Percentiles rank a stretch among this genome's conserved stretches.
These are phyloP conservation scores for Gracilaria domingensis DNA, from an alignment of 23 red algal species.

Conservation along the genomic window DNA sequence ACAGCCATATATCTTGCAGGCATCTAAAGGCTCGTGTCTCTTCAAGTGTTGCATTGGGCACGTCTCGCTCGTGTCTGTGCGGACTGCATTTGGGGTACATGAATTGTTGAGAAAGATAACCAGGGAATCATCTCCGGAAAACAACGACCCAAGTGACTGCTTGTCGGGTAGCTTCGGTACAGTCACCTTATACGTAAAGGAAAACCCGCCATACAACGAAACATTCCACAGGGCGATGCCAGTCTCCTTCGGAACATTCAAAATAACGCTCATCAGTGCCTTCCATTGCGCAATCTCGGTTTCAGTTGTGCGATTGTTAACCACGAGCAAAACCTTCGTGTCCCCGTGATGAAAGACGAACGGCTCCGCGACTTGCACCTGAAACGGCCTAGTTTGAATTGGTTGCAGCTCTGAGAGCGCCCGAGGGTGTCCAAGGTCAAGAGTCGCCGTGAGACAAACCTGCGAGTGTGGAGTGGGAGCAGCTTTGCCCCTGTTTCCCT, in stretches of 20 bases:
- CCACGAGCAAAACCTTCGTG: neutral
- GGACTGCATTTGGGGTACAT: neutral
- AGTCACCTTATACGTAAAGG: too few species aligned
- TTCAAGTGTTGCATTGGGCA: neutral
- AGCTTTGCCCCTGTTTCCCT: neutral
- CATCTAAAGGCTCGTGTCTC: constrained; percentile 1
- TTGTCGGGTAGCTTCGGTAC: neutral
- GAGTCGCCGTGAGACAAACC: neutral
- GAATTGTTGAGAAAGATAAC: constrained; percentile 8
- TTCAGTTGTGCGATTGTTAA: constrained; percentile 1
- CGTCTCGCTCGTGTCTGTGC: neutral
- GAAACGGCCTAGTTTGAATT: neutral
- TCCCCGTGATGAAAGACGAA: neutral
- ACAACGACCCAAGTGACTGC: neutral
- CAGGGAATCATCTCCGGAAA: constrained; percentile 5
- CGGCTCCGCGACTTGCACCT: constrained; percentile 15
- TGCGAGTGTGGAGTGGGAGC: neutral
- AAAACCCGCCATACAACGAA: constrained; percentile 7
- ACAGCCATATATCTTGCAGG: neutral
- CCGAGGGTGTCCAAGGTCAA: constrained; percentile 22
- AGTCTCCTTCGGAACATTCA: neutral
- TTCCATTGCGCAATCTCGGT: constrained; percentile 3
- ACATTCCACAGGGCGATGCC: constrained; percentile 2
- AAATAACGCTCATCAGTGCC: neutral
- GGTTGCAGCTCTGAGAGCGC: neutral